phyloP scores from a whole-genome alignment of 495 filamentous ascomycete genomes.

The Xylaria intraflava region DNA sequence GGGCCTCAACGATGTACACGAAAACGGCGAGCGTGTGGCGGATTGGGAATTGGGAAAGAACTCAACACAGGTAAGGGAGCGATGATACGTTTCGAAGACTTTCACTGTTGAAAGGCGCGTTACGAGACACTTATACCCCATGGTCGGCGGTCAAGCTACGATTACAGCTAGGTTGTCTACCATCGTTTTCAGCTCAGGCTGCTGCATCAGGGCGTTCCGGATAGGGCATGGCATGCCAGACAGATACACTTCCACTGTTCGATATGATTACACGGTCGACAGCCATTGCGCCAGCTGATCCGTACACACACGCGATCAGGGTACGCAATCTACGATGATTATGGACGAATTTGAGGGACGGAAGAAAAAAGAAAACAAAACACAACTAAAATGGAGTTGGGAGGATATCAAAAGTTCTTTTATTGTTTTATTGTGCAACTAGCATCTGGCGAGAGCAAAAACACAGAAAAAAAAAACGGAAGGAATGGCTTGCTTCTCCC shows the following conservation, averaged over 20 bases:
- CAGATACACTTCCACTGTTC: conserved; percentile 4
- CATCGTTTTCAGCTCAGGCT: conserved; percentile 6
- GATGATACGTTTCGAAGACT: background rate
- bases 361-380: background rate
- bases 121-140: conserved; percentile 7
- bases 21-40: background rate
- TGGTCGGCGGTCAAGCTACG: conserved; percentile 1
- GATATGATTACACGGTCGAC: conserved; percentile 1
- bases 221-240: conserved; percentile 6
- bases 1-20: background rate
- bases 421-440: background rate
- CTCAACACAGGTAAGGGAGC: background rate
- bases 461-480: no score
- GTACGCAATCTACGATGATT: background rate
- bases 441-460: conserved; percentile 4
- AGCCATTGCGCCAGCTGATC: background rate
- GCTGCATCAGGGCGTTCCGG: conserved; percentile 10
- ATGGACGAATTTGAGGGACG: conserved; percentile 2
- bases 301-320: background rate
- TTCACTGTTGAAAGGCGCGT: conserved; percentile 1
- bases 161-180: conserved; percentile 1
- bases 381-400: conserved; percentile 1
- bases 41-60: background rate
- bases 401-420: background rate
- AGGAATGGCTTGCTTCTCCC: background rate